A percentile compares a stretch with the other conserved stretches of the same genome.
Conservation (phyloP, 495 filamentous ascomycete genomes). For the Neurospora sp. region DNA sequence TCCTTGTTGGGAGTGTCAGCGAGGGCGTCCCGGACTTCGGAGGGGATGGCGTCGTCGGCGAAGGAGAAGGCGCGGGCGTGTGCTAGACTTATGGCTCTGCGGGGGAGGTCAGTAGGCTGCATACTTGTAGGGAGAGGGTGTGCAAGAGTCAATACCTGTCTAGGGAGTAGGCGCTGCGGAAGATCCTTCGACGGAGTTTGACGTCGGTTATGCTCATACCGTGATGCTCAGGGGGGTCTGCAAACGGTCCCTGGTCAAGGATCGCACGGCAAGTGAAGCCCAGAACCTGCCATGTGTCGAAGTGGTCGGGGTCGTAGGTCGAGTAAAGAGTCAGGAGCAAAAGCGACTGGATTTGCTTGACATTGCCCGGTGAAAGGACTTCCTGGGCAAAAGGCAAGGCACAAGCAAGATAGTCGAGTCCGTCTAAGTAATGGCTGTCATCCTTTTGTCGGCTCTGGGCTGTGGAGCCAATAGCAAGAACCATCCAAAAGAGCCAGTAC, state of each 20-base stretch:
- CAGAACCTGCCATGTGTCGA: constrained; percentile 83
- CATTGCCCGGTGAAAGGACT: constrained; percentile 73
- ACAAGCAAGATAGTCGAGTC: constrained; percentile 53
- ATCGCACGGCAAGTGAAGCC: constrained; percentile 77
- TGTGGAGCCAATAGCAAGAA: constrained; percentile 68
- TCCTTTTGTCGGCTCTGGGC: constrained; percentile 58
- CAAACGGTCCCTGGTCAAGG: constrained; percentile 81
- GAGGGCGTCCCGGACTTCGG: constrained; percentile 48
- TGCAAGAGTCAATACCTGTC: constrained; percentile 53
- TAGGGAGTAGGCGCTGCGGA: constrained; percentile 76
- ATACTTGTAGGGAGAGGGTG: neutral
- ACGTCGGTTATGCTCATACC: constrained; percentile 51
- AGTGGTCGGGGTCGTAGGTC: constrained; percentile 76
- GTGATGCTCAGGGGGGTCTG: constrained; percentile 65
- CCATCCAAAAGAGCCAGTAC: constrained; percentile 79
- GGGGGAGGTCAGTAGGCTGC: neutral
- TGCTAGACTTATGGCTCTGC: constrained; percentile 69
- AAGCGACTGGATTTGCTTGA: constrained; percentile 73
- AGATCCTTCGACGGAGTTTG: constrained; percentile 68
- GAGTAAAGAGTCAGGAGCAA: constrained; percentile 79
- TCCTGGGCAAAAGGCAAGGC: constrained; percentile 68
- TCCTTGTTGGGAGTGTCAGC: constrained; percentile 24
- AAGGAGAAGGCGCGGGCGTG: constrained; percentile 79
- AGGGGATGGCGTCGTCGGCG: constrained; percentile 64
- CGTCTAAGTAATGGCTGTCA: constrained; percentile 54